These are phyloP conservation scores for Phaeosphaeria sp. DNA, from an alignment of 2,329 filamentous ascomycete species.

Conservation along the genomic window DNA sequence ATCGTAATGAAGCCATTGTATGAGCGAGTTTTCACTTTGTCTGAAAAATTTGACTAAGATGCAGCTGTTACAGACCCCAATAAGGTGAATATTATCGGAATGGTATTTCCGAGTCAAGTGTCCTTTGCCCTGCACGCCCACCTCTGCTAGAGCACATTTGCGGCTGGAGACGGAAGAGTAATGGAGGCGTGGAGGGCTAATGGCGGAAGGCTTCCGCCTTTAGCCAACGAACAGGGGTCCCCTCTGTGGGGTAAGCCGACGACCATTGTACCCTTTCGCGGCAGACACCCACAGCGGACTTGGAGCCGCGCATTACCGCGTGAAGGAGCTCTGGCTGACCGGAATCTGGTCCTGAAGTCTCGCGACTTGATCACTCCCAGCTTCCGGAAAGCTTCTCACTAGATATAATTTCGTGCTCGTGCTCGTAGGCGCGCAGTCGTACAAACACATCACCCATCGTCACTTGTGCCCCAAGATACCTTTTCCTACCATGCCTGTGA, in stretches of 20 bases:
- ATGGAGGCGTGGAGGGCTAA: constrained; percentile 34
- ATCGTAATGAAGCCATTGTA: constrained; percentile 48
- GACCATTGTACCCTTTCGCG: constrained; percentile 10
- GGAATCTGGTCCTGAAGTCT: constrained; percentile 17
- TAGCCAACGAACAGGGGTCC: constrained; percentile 16
- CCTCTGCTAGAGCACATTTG: neutral
- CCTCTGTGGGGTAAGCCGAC: constrained; percentile 32
- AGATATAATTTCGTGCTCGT: constrained; percentile 18
- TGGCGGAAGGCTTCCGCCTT: constrained; percentile 37
- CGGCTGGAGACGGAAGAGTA: neutral
- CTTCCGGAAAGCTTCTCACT: constrained; percentile 24
- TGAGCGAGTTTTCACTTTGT: neutral
- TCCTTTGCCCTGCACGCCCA: neutral
- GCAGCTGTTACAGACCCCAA: neutral
- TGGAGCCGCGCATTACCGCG: constrained; percentile 41
- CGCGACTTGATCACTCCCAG: constrained; percentile 33
- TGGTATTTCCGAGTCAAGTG: constrained; percentile 12
- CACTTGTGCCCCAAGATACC: constrained; percentile 14
- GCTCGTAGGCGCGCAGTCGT: neutral
- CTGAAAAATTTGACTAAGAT: neutral
- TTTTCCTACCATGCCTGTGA: constrained; percentile 64
- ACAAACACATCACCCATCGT: neutral
- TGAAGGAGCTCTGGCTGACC: constrained; percentile 22
- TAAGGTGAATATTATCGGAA: constrained; percentile 11
- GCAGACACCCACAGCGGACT: constrained; percentile 25